Evolutionary conservation across 1,284 basidiomycete species (phyloP).

Genomic region (Polyporus tsugae): DNA sequence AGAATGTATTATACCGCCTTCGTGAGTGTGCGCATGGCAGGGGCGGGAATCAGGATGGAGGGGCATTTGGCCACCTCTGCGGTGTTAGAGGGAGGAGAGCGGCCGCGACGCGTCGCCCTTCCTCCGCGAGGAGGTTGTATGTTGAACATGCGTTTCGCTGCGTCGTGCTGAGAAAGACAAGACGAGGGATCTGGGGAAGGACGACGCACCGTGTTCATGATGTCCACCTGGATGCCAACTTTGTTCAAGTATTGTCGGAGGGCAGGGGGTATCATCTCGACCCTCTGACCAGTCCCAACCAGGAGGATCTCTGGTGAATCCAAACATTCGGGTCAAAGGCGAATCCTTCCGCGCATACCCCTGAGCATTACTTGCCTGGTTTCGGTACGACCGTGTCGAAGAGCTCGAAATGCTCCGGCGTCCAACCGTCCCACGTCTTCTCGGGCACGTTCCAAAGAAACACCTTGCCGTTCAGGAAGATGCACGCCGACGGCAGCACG

Average conservation of each 20-base stretch:
- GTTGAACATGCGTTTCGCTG: slow-evolving; percentile 94
- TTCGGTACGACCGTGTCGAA: slow-evolving; percentile 86
- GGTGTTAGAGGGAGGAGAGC: slow-evolving; percentile 79
- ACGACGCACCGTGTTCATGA: slow-evolving; percentile 89
- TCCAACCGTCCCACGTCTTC: slow-evolving; percentile 73
- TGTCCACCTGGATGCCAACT: slow-evolving; percentile 89
- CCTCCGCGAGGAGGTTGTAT: slow-evolving; percentile 92
- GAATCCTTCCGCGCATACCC: neutral
- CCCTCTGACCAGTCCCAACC: slow-evolving; percentile 84
- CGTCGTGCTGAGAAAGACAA: neutral
- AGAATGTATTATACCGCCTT: neutral
- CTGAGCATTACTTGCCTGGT: slow-evolving; percentile 73
- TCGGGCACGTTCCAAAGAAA: slow-evolving; percentile 91
- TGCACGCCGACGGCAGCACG: slow-evolving; percentile 76
- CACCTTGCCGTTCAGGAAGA: slow-evolving; percentile 88
- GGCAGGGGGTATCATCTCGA: slow-evolving; percentile 74
- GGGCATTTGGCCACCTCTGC: slow-evolving; percentile 49
- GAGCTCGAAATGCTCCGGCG: slow-evolving; percentile 75
- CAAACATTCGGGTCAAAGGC: neutral
- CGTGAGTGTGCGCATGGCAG: neutral
- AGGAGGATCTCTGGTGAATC: slow-evolving; percentile 80
- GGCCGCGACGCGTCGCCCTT: slow-evolving; percentile 91
- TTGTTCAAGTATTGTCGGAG: slow-evolving; percentile 77
- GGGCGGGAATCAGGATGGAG: slow-evolving; percentile 13
- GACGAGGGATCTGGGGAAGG: neutral